Conservation (phyloP, 331 rosid genomes). For the Dryas integrifolia region DNA sequence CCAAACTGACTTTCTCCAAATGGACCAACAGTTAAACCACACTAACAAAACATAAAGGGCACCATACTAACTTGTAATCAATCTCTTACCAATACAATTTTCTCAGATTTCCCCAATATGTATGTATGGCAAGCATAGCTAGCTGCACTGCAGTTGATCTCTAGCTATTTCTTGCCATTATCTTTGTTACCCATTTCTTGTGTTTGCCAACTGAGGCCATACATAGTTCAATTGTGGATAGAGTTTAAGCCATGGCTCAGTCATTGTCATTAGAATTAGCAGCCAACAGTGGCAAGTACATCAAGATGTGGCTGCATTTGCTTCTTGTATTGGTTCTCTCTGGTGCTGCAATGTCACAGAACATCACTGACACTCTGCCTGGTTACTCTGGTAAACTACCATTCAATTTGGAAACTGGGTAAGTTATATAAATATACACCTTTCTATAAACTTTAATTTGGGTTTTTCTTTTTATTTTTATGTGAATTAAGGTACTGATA, state of each 20-base stretch:
- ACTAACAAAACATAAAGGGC: too few species aligned
- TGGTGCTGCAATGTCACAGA: neutral
- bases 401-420: slow-evolving; percentile 23
- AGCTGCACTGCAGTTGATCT: too few species aligned
- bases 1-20: neutral
- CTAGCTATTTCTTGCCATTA: too few species aligned
- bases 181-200: too few species aligned
- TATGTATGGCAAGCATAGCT: too few species aligned
- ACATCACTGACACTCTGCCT: slow-evolving; percentile 7
- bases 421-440: neutral
- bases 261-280: neutral
- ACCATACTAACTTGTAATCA: too few species aligned
- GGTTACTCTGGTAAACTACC: slow-evolving; percentile 19
- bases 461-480: neutral
- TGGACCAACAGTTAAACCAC: neutral
- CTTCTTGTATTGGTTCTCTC: neutral
- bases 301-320: slow-evolving; percentile 7
- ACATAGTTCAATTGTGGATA: too few species aligned
- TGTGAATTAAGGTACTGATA: neutral
- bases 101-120: too few species aligned
- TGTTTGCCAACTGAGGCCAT: too few species aligned
- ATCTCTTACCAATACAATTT: too few species aligned
- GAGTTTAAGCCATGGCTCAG: neutral
- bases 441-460: neutral
- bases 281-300: neutral